These are phyloP conservation scores for Cyclotella kingstonii DNA, from an alignment of 108 stramenopile species.

Conservation along the genomic window DNA sequence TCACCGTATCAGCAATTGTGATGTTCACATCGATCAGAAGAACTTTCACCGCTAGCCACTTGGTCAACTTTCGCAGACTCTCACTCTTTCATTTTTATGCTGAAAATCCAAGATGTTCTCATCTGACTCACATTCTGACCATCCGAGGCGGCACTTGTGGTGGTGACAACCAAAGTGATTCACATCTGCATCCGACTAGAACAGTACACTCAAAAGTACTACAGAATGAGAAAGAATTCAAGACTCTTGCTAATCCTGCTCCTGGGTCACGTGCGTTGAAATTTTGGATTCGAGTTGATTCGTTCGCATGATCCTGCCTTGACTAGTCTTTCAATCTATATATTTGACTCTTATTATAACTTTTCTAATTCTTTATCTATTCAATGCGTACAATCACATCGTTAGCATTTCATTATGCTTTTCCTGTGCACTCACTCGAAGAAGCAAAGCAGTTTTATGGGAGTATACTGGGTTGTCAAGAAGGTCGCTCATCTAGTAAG, in stretches of 20 bases:
- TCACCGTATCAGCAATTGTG: too few species aligned
- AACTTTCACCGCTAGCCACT: too few species aligned
- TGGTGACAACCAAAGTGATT: too few species aligned
- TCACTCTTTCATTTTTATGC: too few species aligned
- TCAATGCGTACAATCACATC: background rate
- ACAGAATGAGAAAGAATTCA: conserved; percentile 49
- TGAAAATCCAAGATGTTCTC: too few species aligned
- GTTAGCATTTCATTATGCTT: conserved; percentile 90
- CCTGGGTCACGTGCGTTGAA: conserved; percentile 64
- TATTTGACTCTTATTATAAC: background rate
- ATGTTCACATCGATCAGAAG: too few species aligned
- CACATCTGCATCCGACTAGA: too few species aligned
- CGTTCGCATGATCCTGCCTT: background rate
- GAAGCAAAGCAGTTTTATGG: conserved; percentile 93
- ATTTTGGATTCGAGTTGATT: background rate
- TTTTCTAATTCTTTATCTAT: background rate
- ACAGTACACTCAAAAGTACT: too few species aligned
- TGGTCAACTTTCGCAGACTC: too few species aligned
- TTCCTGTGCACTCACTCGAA: conserved; percentile 93
- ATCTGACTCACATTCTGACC: too few species aligned
- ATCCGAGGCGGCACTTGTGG: too few species aligned
- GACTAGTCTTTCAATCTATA: background rate
- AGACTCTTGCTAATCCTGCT: conserved; percentile 65
- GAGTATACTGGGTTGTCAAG: conserved; percentile 78
- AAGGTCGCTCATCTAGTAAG: conserved; percentile 85